Evolutionary conservation across 2,329 filamentous ascomycete species (phyloP).

Genomic region (Drechslera avenae): DNA sequence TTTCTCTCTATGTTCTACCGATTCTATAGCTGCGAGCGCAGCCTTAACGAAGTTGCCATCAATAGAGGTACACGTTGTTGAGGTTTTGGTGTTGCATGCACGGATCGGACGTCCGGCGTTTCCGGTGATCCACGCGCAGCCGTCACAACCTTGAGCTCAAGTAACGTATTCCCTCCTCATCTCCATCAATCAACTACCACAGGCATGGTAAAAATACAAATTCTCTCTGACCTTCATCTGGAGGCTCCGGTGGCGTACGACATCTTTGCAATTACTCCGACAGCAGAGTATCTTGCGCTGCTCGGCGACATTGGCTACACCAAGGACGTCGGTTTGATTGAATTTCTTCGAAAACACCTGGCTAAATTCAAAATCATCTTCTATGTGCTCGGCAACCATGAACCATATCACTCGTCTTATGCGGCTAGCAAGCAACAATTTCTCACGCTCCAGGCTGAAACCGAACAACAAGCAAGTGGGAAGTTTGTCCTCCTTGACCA

Average conservation of each 20-base stretch:
- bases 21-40: background rate
- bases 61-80: background rate
- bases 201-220: background rate
- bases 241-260: background rate
- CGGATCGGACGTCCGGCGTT: no score
- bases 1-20: background rate
- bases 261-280: background rate
- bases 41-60: background rate
- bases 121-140: no score
- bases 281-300: constrained; percentile 15
- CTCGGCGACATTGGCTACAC: constrained; percentile 13
- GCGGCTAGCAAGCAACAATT: constrained; percentile 16
- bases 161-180: background rate
- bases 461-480: constrained; percentile 1
- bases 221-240: constrained; percentile 1
- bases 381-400: constrained; percentile 24
- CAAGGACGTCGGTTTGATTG: constrained; percentile 13
- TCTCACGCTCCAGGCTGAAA: background rate
- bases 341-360: constrained; percentile 16
- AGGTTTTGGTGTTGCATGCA: background rate
- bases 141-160: no score
- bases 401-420: constrained; percentile 16
- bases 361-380: constrained; percentile 16
- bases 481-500: constrained; percentile 48
- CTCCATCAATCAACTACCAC: constrained; percentile 1